These are phyloP conservation scores for Colletotrichum liriopes DNA, from an alignment of 2,329 filamentous ascomycete genomes.

Conservation along the genomic window DNA sequence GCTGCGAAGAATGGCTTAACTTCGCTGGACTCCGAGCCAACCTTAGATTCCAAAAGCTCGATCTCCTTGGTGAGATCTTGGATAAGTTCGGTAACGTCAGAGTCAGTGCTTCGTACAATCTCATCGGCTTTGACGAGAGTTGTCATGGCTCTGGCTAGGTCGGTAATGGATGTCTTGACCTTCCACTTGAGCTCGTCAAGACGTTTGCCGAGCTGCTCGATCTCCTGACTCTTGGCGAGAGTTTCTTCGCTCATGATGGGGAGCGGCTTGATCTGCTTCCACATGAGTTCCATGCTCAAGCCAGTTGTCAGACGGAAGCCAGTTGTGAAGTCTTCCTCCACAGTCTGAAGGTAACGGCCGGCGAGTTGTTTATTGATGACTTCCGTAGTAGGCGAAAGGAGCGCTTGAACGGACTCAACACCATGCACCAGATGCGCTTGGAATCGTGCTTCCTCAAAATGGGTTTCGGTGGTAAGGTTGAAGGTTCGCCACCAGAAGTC, in stretches of 20 bases:
- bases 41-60: slow-evolving; percentile 63
- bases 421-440: slow-evolving; percentile 74
- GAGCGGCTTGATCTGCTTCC: slow-evolving; percentile 79
- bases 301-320: slow-evolving; percentile 83
- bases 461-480: slow-evolving; percentile 57
- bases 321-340: slow-evolving; percentile 74
- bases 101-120: slow-evolving; percentile 64
- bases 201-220: slow-evolving; percentile 70
- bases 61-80: slow-evolving; percentile 67
- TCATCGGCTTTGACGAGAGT: slow-evolving; percentile 71
- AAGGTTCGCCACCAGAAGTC: slow-evolving; percentile 72
- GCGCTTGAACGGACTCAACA: slow-evolving; percentile 58
- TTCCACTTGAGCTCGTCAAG: slow-evolving; percentile 76
- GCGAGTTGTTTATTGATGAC: slow-evolving; percentile 56
- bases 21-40: slow-evolving; percentile 58
- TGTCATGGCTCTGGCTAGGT: slow-evolving; percentile 67
- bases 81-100: slow-evolving; percentile 64
- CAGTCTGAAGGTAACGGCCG: slow-evolving; percentile 55
- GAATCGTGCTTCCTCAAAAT: slow-evolving; percentile 75
- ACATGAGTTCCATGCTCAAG: slow-evolving; percentile 84
- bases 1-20: slow-evolving; percentile 66
- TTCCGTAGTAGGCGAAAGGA: slow-evolving; percentile 48
- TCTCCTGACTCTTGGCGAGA: slow-evolving; percentile 63
- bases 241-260: slow-evolving; percentile 64
- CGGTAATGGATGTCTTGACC: slow-evolving; percentile 64